These are phyloP conservation scores for Volvox reticuliferus DNA, from an alignment of 139 green algal genomes.

Conservation along the genomic window DNA sequence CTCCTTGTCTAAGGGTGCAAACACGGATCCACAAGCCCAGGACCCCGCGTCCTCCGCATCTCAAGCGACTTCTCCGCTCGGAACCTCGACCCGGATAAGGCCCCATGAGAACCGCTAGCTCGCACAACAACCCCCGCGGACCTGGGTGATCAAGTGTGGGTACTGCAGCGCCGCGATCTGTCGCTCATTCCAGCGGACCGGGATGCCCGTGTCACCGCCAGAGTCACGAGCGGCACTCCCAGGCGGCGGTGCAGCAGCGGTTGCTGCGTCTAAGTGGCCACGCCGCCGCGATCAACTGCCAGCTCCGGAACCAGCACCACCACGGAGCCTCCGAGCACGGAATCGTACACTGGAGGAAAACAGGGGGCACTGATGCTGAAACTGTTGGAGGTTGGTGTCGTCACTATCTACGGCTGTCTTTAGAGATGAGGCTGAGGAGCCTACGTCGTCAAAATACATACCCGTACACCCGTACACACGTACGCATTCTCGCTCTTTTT, in stretches of 20 bases:
- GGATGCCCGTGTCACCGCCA: background rate
- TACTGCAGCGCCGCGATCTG: conserved; percentile 81
- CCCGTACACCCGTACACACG: background rate
- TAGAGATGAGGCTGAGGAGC: too few relatives aligned
- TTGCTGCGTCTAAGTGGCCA: background rate
- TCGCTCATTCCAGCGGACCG: background rate
- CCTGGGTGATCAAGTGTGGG: conserved; percentile 65
- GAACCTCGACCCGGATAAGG: too few relatives aligned
- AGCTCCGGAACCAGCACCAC: background rate
- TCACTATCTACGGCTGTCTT: too few relatives aligned
- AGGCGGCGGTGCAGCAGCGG: background rate
- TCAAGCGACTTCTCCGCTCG: too few relatives aligned
- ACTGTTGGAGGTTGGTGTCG: too few relatives aligned
- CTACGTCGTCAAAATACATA: too few relatives aligned
- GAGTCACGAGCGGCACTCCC: background rate
- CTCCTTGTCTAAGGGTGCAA: too few relatives aligned
- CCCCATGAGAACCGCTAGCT: too few relatives aligned
- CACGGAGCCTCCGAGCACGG: background rate
- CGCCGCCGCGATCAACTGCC: background rate
- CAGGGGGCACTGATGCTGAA: too few relatives aligned
- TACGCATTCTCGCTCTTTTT: too few relatives aligned
- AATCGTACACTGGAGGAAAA: background rate
- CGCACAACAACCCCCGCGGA: conserved; percentile 23
- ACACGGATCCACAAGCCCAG: too few relatives aligned
- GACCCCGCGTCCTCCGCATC: too few relatives aligned